These are phyloP conservation scores for Penicillium robsamsonii DNA, from an alignment of 495 filamentous ascomycete genomes.

Conservation along the genomic window DNA sequence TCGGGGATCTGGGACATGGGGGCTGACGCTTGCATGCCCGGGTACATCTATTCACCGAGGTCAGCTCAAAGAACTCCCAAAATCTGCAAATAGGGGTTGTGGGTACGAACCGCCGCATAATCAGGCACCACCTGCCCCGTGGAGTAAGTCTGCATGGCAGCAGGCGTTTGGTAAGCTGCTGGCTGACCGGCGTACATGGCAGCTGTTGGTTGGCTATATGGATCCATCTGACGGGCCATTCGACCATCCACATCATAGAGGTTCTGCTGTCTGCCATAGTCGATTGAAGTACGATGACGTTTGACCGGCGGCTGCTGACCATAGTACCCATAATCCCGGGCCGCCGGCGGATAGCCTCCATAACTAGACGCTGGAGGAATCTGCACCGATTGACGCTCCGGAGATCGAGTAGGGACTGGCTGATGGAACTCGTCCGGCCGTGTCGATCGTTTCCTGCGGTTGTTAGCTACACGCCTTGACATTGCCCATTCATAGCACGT, in stretches of 20 bases:
- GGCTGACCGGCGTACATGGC: constrained; percentile 41
- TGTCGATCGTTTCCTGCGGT: constrained; percentile 40
- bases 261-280: constrained; percentile 36
- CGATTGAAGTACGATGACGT: constrained; percentile 46
- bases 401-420: constrained; percentile 39
- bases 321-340: constrained; percentile 41
- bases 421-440: constrained; percentile 42
- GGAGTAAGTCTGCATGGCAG: constrained; percentile 39
- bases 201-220: constrained; percentile 39
- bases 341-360: constrained; percentile 36
- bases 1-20: constrained; percentile 41
- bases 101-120: constrained; percentile 41
- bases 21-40: constrained; percentile 33
- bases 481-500: constrained; percentile 21
- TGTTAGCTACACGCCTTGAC: constrained; percentile 13
- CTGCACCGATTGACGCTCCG: constrained; percentile 43
- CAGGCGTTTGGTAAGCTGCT: constrained; percentile 36
- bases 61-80: not conserved
- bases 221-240: constrained; percentile 41
- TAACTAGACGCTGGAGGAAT: constrained; percentile 35
- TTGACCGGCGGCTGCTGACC: constrained; percentile 35
- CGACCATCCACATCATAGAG: constrained; percentile 43
- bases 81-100: not conserved
- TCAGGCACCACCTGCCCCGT: constrained; percentile 43
- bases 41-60: constrained; percentile 31